Base-by-base conservation (phyloP, 129 eudicot genomes). In the Flaveria linearis region DNA sequence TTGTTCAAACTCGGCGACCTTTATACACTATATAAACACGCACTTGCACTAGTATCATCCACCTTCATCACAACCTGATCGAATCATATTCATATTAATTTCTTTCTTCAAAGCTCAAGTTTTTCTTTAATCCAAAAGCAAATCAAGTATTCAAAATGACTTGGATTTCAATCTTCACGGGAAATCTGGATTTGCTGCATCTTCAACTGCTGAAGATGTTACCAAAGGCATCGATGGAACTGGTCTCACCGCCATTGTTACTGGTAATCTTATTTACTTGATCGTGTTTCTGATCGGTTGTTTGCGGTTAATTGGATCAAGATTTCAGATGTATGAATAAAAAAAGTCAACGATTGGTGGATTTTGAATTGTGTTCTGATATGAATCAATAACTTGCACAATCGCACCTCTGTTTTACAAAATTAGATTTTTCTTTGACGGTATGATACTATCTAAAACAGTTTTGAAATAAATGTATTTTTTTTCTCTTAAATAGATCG, bases 191-290 rank as follows among this genome's bases (percentile, higher is more conserved):
- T 93, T 85, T 78, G 86, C 92, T 36, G 92, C 87, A 6, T 55
- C 79, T 61, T 93, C 98, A 1, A 93, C 95, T 0, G 96, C 96
- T 30, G 87, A 88, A 47, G 89, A 90, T 79, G 98, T 93, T 63
- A 86, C 95, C 3, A 69, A 84, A 43, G 98, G 98, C 47, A 73
- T 93, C 75, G 88, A 90, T 76, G 98, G 81, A 47, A 68, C 88
- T 77, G 94, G 88, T 47, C 90, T 92, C 64, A 90, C 98, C 47
- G 98, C 98, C 65, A 85, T 90, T 56, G 86, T 93, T 82, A 90
- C 98, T 33, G 96, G 98, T 92, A 51, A 50, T 5, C 17, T 76
- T 71, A 25, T 22, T 10, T 62, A 11, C 41, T 0, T 14, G 9
- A 5, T 33, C n/a, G 41, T 42, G 68, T 39, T 36, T 39, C 30